Evolutionary conservation across 495 filamentous ascomycete genomes (phyloP).

Genomic region (Trichocladium antarcticum): DNA sequence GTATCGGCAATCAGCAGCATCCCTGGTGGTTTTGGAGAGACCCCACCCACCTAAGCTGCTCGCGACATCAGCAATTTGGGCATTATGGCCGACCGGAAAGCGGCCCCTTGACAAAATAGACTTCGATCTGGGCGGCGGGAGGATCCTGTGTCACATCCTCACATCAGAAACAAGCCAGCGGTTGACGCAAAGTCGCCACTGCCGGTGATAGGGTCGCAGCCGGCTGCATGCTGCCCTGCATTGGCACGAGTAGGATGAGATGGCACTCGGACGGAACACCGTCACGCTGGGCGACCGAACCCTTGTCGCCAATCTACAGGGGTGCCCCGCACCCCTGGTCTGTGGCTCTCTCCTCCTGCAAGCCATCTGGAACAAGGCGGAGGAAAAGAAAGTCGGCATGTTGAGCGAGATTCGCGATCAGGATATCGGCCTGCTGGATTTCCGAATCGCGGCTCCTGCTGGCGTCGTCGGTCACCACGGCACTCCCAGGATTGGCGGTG

Average conservation of each 20-base stretch:
- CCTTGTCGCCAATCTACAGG: conserved; percentile 1
- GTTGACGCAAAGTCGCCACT: background rate
- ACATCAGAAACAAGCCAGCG: background rate
- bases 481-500: conserved; percentile 1
- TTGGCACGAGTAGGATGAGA: background rate
- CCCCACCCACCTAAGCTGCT: conserved; percentile 16
- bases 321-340: background rate
- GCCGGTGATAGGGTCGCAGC: background rate
- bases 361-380: background rate
- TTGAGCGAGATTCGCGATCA: too few relatives aligned
- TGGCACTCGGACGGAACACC: too few relatives aligned
- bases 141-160: too few relatives aligned
- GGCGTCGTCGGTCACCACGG: too few relatives aligned
- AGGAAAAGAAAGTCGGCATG: background rate
- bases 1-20: conserved; percentile 15
- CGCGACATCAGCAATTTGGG: conserved; percentile 8
- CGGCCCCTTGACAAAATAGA: too few relatives aligned
- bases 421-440: too few relatives aligned
- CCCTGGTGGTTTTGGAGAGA: conserved; percentile 9
- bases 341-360: background rate
- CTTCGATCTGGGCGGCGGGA: too few relatives aligned
- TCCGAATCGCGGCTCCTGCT: too few relatives aligned
- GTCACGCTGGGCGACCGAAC: background rate
- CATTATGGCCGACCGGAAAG: too few relatives aligned
- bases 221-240: too few relatives aligned